These are phyloP conservation scores for Leptographium procerum DNA, from an alignment of 2,329 filamentous ascomycete species.

Conservation along the genomic window DNA sequence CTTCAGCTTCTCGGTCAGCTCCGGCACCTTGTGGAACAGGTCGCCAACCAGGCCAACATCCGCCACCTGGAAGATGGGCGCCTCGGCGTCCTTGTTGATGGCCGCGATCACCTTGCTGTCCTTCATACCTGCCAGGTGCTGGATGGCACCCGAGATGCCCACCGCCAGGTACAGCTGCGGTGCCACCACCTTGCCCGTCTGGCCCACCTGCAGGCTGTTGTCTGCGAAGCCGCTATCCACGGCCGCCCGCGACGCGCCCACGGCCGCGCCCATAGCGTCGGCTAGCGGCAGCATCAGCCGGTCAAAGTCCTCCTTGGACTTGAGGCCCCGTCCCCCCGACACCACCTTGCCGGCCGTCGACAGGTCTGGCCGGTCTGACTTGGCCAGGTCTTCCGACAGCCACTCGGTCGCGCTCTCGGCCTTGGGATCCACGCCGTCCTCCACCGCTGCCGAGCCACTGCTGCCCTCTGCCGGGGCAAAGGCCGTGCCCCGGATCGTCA, in stretches of 20 bases:
- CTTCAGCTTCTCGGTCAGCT: constrained; percentile 92
- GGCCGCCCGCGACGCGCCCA: constrained; percentile 87
- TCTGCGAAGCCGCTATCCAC: constrained; percentile 97
- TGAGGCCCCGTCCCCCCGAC: constrained; percentile 85
- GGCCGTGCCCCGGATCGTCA: constrained; percentile 87
- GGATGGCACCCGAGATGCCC: constrained; percentile 93
- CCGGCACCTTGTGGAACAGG: constrained; percentile 88
- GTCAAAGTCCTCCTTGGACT: constrained; percentile 98
- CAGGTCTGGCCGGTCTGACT: constrained; percentile 88
- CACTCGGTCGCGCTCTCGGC: constrained; percentile 64
- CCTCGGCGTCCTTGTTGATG: constrained; percentile 96
- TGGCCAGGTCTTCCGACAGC: constrained; percentile 86
- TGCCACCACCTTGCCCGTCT: constrained; percentile 97
- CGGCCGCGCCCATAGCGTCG: constrained; percentile 85
- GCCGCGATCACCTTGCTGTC: constrained; percentile 98
- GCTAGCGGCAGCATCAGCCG: constrained; percentile 83
- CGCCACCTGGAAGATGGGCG: constrained; percentile 95
- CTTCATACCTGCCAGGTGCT: constrained; percentile 99
- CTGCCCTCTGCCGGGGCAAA: constrained; percentile 64
- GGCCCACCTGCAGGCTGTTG: constrained; percentile 95
- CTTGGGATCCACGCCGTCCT: constrained; percentile 78
- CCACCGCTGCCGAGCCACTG: constrained; percentile 58
- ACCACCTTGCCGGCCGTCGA: constrained; percentile 83
- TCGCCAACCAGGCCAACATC: constrained; percentile 94
- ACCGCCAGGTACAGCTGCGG: constrained; percentile 91